Percentiles rank a stretch among this genome's conserved stretches.
phyloP scores from a whole-genome alignment of 1,139 yeast genomes.

The Geotrichum siamense region DNA sequence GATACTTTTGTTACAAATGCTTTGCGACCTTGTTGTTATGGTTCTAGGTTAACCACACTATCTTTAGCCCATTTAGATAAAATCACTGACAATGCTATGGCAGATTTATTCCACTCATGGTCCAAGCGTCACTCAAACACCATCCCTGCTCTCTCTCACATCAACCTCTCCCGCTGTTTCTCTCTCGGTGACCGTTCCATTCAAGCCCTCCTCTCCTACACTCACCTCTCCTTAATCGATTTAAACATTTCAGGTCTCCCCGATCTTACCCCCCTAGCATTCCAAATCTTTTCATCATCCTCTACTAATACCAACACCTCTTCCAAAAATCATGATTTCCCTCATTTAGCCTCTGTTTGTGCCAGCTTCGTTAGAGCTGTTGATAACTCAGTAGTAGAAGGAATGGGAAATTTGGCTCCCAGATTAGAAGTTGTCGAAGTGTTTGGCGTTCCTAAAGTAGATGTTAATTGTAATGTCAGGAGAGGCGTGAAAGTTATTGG shows the following conservation, averaged over 20 bases:
- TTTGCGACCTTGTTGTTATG: conserved; percentile 45
- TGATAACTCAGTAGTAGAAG: conserved; percentile 54
- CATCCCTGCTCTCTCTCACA: conserved; percentile 46
- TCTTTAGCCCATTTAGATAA: conserved; percentile 52
- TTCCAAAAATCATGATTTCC: conserved; percentile 33
- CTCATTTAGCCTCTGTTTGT: conserved; percentile 58
- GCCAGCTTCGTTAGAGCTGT: conserved; percentile 69
- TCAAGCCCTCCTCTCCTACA: conserved; percentile 54
- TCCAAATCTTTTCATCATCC: conserved; percentile 42
- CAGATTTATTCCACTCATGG: conserved; percentile 49
- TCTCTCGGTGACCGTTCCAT: conserved; percentile 58
- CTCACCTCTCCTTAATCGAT: conserved; percentile 58
- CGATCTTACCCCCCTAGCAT: conserved; percentile 45
- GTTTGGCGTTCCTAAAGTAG: conserved; percentile 68
- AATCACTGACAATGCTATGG: conserved; percentile 59
- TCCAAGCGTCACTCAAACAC: conserved; percentile 45
- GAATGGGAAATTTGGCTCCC: conserved; percentile 51
- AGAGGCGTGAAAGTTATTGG: conserved; percentile 63
- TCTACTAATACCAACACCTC: conserved; percentile 35
- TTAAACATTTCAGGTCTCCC: conserved; percentile 65
- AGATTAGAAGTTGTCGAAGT: conserved; percentile 62
- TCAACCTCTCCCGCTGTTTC: conserved; percentile 51
- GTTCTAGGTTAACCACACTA: conserved; percentile 42
- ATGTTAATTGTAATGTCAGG: conserved; percentile 37
- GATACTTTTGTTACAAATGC: conserved; percentile 58